These are phyloP conservation scores for Forsythia viridissima DNA, from an alignment of 257 asterid species.

Conservation along the genomic window DNA sequence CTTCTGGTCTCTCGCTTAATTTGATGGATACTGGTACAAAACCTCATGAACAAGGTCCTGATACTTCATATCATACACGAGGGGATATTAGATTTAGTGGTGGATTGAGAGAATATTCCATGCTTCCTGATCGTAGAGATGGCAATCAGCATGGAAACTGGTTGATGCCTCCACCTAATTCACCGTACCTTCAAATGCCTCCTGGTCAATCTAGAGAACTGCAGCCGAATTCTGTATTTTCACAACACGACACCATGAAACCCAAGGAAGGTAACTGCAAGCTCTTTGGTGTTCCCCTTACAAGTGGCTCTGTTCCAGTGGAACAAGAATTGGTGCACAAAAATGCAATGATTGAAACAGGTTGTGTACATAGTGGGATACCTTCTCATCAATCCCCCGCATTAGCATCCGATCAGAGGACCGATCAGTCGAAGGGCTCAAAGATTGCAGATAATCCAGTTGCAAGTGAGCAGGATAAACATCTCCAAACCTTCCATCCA, in stretches of 20 bases:
- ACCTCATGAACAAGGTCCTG: slow-evolving; percentile 42
- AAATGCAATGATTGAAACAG: slow-evolving; percentile 32
- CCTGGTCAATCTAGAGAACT: slow-evolving; percentile 56
- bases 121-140: slow-evolving; percentile 46
- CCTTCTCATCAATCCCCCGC: slow-evolving; percentile 43
- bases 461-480: slow-evolving; percentile 63
- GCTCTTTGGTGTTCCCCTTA: slow-evolving; percentile 81
- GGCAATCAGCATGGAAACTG: slow-evolving; percentile 67
- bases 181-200: slow-evolving; percentile 58
- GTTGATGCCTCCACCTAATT: slow-evolving; percentile 74
- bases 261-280: slow-evolving; percentile 73
- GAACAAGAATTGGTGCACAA: slow-evolving; percentile 43
- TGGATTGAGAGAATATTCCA: slow-evolving; percentile 49
- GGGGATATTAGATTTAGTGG: slow-evolving; percentile 50
- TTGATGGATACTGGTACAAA: slow-evolving; percentile 63
- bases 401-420: slow-evolving; percentile 49
- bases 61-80: slow-evolving; percentile 42
- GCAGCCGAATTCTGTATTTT: slow-evolving; percentile 42
- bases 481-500: slow-evolving; percentile 38
- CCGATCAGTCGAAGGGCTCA: slow-evolving; percentile 60
- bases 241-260: slow-evolving; percentile 43
- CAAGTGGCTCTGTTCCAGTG: slow-evolving; percentile 35
- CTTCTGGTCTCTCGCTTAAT: slow-evolving; percentile 68
- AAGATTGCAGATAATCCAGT: slow-evolving; percentile 52
- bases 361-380: slow-evolving; percentile 32